A percentile compares a stretch with the other conserved stretches of the same genome.
phyloP scores from a whole-genome alignment of 2,329 filamentous ascomycete genomes.

The Sarocladium brachiariae region DNA sequence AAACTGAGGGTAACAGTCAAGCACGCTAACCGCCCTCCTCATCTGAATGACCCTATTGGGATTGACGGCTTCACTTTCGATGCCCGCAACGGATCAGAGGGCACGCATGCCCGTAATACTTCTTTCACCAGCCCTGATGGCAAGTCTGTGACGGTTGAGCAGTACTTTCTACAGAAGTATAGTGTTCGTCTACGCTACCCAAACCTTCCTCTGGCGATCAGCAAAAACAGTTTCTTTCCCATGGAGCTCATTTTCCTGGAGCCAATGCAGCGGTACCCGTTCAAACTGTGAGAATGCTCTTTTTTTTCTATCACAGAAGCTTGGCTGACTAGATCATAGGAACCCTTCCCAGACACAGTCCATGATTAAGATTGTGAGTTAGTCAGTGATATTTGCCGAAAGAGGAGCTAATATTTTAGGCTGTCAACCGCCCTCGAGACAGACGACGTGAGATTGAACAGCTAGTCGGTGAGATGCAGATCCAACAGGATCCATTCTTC shows the following conservation, averaged over 20 bases:
- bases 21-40: conserved; percentile 37
- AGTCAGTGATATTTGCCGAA: too few relatives aligned
- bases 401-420: conserved; percentile 26
- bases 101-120: conserved; percentile 43
- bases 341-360: conserved; percentile 58
- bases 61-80: conserved; percentile 46
- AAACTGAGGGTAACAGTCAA: conserved; percentile 50
- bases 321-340: too few relatives aligned
- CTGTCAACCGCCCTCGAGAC: conserved; percentile 66
- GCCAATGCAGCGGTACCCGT: conserved; percentile 53
- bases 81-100: conserved; percentile 33
- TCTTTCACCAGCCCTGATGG: conserved; percentile 45
- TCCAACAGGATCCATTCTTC: conserved; percentile 66
- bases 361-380: conserved; percentile 73
- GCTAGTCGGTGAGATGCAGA: conserved; percentile 51
- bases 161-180: conserved; percentile 54
- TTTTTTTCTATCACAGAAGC: too few relatives aligned
- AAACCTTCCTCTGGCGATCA: conserved; percentile 49
- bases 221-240: conserved; percentile 48
- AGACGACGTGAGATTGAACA: conserved; percentile 59
- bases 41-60: conserved; percentile 42
- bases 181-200: conserved; percentile 38
- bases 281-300: conserved; percentile 39
- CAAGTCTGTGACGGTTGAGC: conserved; percentile 37
- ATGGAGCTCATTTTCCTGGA: conserved; percentile 52